Conservation (phyloP, 805 yeast species). For the Metschnikowia kofuensis region DNA sequence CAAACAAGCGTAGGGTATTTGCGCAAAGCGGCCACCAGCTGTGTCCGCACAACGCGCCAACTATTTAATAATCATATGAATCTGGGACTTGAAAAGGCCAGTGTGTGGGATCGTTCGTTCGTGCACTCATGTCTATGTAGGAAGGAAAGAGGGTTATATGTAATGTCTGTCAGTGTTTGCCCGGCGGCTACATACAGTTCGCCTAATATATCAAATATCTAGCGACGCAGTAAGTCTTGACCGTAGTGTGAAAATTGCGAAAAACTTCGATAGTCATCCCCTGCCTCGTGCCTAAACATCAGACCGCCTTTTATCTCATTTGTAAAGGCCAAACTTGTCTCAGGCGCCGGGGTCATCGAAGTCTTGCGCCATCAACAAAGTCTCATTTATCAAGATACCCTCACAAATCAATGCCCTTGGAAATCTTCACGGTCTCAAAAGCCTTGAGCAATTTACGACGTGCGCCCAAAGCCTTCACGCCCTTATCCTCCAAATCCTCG, state of each 20-base stretch:
- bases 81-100: not conserved
- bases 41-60: not conserved
- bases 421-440: slow-evolving; percentile 67
- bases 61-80: not conserved
- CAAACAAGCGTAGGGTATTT: too few species aligned
- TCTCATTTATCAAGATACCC: too few species aligned
- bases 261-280: not conserved
- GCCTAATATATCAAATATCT: slow-evolving; percentile 4
- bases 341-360: too few species aligned
- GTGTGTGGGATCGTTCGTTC: not conserved
- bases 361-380: too few species aligned
- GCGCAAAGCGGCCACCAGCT: too few species aligned
- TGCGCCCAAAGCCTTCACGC: slow-evolving; percentile 95
- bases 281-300: too few species aligned
- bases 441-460: slow-evolving; percentile 90
- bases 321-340: too few species aligned
- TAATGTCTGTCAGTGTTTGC: not conserved
- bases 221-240: not conserved
- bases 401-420: not conserved
- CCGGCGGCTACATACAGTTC: not conserved
- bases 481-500: slow-evolving; percentile 64
- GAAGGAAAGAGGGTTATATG: not conserved
- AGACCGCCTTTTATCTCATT: too few species aligned
- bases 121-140: slow-evolving; percentile 5
- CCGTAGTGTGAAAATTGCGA: not conserved